These are phyloP conservation scores for Penicillium sp. DNA, from an alignment of 2,329 filamentous ascomycete genomes.

Conservation along the genomic window DNA sequence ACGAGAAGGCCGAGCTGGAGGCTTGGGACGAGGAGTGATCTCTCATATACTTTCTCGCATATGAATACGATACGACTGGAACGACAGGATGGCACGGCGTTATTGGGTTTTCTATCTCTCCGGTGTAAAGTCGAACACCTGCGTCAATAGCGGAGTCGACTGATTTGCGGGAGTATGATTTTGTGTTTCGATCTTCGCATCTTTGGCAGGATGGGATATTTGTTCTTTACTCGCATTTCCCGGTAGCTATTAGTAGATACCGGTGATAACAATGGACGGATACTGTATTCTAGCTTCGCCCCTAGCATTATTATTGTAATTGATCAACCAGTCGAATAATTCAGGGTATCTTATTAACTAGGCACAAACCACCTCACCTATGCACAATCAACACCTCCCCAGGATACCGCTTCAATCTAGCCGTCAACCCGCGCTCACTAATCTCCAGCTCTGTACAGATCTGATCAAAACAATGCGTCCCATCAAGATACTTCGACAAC, in stretches of 20 bases:
- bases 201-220: background rate
- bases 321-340: background rate
- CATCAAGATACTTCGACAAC: conserved; percentile 44
- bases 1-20: conserved; percentile 72
- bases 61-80: conserved; percentile 18
- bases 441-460: conserved; percentile 49
- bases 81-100: conserved; percentile 20
- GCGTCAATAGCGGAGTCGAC: background rate
- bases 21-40: conserved; percentile 73
- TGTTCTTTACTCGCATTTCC: background rate
- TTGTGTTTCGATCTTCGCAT: background rate
- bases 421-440: conserved; percentile 45
- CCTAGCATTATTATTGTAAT: background rate
- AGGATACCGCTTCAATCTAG: conserved; percentile 40
- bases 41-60: conserved; percentile 1
- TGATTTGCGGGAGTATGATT: background rate
- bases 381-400: conserved; percentile 47
- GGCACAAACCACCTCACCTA: conserved; percentile 30
- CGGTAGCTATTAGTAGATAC: background rate
- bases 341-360: background rate
- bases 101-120: conserved; percentile 7
- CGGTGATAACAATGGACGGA: background rate
- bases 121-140: background rate
- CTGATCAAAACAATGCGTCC: conserved; percentile 49
- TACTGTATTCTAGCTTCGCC: background rate